Evolutionary conservation across 2,329 filamentous ascomycete genomes (phyloP).

Genomic region (Pestalotiopsis sp.): DNA sequence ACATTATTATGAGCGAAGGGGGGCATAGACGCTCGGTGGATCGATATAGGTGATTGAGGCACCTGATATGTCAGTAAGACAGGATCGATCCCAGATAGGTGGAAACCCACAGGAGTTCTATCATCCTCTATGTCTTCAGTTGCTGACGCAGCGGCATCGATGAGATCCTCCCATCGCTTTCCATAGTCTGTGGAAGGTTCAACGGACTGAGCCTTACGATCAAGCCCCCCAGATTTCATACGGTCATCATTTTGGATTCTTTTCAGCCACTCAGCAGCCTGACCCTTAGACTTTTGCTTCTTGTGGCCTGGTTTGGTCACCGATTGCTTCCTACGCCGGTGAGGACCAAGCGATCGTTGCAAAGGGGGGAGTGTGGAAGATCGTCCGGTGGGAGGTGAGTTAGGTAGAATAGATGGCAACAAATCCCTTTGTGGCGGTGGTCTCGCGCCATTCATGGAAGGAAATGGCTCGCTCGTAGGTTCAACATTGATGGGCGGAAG

Average conservation of each 20-base stretch:
- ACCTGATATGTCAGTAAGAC: constrained; percentile 57
- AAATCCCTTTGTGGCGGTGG: constrained; percentile 67
- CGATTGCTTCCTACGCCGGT: constrained; percentile 81
- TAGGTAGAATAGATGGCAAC: constrained; percentile 79
- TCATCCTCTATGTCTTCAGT: constrained; percentile 91
- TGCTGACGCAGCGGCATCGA: constrained; percentile 89
- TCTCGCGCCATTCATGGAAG: constrained; percentile 56
- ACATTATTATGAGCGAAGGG: constrained; percentile 54
- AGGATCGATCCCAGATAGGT: constrained; percentile 34
- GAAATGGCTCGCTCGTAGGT: constrained; percentile 76
- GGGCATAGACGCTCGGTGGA: constrained; percentile 64
- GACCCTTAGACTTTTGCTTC: constrained; percentile 72
- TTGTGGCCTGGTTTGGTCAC: constrained; percentile 84
- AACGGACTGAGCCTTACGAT: constrained; percentile 83
- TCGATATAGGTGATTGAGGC: constrained; percentile 66
- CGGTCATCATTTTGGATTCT: constrained; percentile 64
- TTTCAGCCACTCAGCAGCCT: constrained; percentile 66
- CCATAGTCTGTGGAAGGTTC: constrained; percentile 83
- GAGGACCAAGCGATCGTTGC: constrained; percentile 72
- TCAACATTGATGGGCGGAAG: constrained; percentile 70
- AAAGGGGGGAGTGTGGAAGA: constrained; percentile 87
- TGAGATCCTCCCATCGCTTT: constrained; percentile 94
- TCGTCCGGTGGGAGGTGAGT: constrained; percentile 77
- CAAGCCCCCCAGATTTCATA: constrained; percentile 67
- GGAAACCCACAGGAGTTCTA: constrained; percentile 76